Evolutionary conservation across 1,139 yeast genomes (phyloP).

Genomic region (Scheffersomyces stambukii): DNA sequence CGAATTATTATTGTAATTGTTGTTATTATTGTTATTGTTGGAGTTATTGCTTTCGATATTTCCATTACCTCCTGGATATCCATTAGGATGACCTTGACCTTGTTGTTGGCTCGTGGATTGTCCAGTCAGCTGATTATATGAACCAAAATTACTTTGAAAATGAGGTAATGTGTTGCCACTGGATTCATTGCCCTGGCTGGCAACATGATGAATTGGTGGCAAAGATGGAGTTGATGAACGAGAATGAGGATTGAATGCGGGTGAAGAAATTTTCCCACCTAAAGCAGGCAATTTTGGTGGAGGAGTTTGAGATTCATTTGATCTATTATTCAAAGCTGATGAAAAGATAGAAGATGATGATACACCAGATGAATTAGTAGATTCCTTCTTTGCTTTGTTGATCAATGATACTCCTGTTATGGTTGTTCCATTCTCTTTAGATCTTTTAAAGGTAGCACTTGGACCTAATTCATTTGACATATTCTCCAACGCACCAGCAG

Average conservation of each 20-base stretch:
- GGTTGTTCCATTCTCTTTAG: constrained; percentile 5
- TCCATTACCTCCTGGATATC: constrained; percentile 3
- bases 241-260: constrained; percentile 7
- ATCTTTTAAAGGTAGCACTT: constrained; percentile 35
- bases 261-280: constrained; percentile 18
- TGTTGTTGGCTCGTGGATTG: constrained; percentile 4
- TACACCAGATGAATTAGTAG: constrained; percentile 1
- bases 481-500: constrained; percentile 63
- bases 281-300: constrained; percentile 16
- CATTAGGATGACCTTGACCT: constrained; percentile 6
- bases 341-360: constrained; percentile 11
- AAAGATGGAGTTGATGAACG: constrained; percentile 15
- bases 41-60: constrained; percentile 5
- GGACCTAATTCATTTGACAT: constrained; percentile 48
- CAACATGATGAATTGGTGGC: constrained; percentile 32
- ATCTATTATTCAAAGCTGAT: constrained; percentile 8
- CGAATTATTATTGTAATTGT: constrained; percentile 9
- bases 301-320: constrained; percentile 15
- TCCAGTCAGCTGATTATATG: no score
- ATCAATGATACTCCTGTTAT: constrained; percentile 29
- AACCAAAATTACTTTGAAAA: no score
- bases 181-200: no score
- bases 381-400: constrained; percentile 8
- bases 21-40: constrained; percentile 2
- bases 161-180: no score